Evolutionary conservation across 257 asterid species (phyloP).

Genomic region (Fraxinus quadrangulata): DNA sequence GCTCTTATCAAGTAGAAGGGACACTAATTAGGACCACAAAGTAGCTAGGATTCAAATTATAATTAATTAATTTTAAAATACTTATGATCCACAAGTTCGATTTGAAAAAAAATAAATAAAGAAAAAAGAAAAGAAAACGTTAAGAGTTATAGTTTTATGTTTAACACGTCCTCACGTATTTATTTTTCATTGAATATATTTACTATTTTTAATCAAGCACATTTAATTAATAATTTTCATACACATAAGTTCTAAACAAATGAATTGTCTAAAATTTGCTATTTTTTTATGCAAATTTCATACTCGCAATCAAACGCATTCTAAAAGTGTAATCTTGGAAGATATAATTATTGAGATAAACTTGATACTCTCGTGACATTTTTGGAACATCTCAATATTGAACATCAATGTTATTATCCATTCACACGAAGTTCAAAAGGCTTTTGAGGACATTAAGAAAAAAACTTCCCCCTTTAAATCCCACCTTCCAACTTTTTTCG

Average conservation of each 20-base stretch:
- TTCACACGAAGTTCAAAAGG: not conserved
- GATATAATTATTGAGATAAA: too few relatives aligned
- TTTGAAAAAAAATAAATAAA: not conserved
- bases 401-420: not conserved
- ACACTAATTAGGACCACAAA: not conserved
- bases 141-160: not conserved
- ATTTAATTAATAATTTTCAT: too few relatives aligned
- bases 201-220: too few relatives aligned
- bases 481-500: not conserved
- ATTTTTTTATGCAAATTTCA: too few relatives aligned
- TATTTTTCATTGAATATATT: too few relatives aligned
- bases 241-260: too few relatives aligned
- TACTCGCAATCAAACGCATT: too few relatives aligned
- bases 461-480: not conserved
- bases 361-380: not conserved
- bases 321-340: too few relatives aligned
- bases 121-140: too few relatives aligned
- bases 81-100: not conserved
- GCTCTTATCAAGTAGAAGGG: not conserved
- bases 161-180: not conserved
- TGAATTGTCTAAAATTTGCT: too few relatives aligned
- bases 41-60: not conserved
- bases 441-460: not conserved
- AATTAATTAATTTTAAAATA: not conserved
- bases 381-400: not conserved